Conservation (phyloP, 345 rosid species). For the Syzygium aqueum region DNA sequence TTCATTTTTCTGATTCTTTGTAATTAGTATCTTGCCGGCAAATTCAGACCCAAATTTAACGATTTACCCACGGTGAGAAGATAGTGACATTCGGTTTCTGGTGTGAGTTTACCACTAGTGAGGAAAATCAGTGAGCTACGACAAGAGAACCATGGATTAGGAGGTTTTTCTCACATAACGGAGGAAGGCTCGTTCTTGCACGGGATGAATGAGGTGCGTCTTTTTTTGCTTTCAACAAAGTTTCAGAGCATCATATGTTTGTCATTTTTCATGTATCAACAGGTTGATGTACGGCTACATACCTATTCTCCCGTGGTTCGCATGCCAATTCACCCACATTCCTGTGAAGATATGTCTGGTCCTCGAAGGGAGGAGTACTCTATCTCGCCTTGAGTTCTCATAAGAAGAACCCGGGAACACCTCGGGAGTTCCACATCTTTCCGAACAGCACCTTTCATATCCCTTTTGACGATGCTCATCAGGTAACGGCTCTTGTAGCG, state of each 20-base stretch:
- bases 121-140: constrained; percentile 66
- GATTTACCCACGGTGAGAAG: background rate
- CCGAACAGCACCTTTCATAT: constrained; percentile 63
- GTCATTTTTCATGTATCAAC: background rate
- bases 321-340: constrained; percentile 83
- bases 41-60: background rate
- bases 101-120: constrained; percentile 56
- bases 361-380: constrained; percentile 62
- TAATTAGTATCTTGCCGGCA: background rate
- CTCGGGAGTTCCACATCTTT: constrained; percentile 47
- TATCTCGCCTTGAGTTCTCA: constrained; percentile 55
- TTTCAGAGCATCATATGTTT: background rate
- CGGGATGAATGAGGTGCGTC: constrained; percentile 59
- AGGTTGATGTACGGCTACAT: constrained; percentile 87
- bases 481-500: constrained; percentile 30
- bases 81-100: background rate
- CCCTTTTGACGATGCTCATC: constrained; percentile 81
- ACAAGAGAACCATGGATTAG: constrained; percentile 63
- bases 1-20: background rate
- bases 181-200: constrained; percentile 59
- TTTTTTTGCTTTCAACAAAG: background rate
- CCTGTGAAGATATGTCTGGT: constrained; percentile 88
- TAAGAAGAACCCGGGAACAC: constrained; percentile 56
- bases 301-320: constrained; percentile 70
- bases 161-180: constrained; percentile 68